Evolutionary conservation across 306 rosid species (phyloP).

Genomic region (Calophaca sinica): DNA sequence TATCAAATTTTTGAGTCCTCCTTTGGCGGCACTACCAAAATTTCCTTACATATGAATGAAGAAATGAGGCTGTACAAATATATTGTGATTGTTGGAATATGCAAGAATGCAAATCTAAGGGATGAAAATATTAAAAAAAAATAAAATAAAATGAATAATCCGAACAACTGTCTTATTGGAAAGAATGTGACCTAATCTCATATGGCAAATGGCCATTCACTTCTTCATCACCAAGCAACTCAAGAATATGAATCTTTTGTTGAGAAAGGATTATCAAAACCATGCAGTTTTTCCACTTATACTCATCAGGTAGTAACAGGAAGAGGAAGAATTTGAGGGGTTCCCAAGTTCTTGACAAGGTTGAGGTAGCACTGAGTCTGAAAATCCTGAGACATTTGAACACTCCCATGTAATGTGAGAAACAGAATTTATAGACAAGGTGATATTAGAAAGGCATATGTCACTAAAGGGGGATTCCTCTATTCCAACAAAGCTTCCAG

Average conservation of each 20-base stretch:
- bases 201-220: slow-evolving; percentile 50
- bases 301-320: slow-evolving; percentile 59
- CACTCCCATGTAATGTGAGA: slow-evolving; percentile 78
- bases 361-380: slow-evolving; percentile 76
- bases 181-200: slow-evolving; percentile 70
- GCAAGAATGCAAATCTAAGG: slow-evolving; percentile 69
- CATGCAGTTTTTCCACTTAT: slow-evolving; percentile 56
- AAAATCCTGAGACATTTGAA: slow-evolving; percentile 79
- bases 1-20: slow-evolving; percentile 53
- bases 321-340: slow-evolving; percentile 61
- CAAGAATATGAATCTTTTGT: slow-evolving; percentile 47
- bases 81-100: slow-evolving; percentile 72
- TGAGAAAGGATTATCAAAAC: slow-evolving; percentile 57
- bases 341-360: slow-evolving; percentile 74
- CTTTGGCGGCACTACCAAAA: slow-evolving; percentile 77
- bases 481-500: slow-evolving; percentile 79
- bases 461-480: slow-evolving; percentile 86
- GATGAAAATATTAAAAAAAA: slow-evolving; percentile 47
- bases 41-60: slow-evolving; percentile 97
- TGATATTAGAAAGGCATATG: slow-evolving; percentile 81
- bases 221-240: slow-evolving; percentile 46
- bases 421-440: slow-evolving; percentile 61
- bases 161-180: slow-evolving; percentile 67
- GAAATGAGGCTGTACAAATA: slow-evolving; percentile 97
- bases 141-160: slow-evolving; percentile 53